phyloP scores from a whole-genome alignment of 371 early-diverging fungal genomes.

The Apophysomyces trapeziformis region DNA sequence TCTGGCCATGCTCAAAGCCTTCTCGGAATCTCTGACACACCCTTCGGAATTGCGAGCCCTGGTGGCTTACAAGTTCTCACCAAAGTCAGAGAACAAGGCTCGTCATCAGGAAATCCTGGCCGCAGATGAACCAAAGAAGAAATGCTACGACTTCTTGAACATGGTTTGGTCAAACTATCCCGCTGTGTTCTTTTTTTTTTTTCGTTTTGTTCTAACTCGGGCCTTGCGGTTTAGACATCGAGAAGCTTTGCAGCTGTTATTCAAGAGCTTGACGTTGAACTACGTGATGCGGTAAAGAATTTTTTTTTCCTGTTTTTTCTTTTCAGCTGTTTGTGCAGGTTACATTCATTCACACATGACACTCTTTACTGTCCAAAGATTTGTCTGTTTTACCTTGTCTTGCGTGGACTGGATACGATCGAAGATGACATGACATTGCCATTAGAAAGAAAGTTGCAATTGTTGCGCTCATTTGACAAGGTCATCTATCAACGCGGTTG shows the following conservation, averaged over 20 bases:
- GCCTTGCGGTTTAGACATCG: conserved; percentile 64
- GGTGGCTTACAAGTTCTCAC: conserved; percentile 74
- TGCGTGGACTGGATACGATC: conserved; percentile 96
- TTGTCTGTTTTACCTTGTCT: conserved; percentile 91
- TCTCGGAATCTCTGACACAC: conserved; percentile 72
- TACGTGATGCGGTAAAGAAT: conserved; percentile 76
- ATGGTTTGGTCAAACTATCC: conserved; percentile 36
- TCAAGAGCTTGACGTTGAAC: conserved; percentile 87
- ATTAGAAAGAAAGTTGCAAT: conserved; percentile 72
- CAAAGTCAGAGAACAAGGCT: conserved; percentile 56
- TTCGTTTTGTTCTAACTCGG: not conserved
- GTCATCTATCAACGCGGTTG: conserved; percentile 82
- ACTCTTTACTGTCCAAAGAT: conserved; percentile 22
- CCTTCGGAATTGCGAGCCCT: conserved; percentile 89
- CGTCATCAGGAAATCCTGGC: conserved; percentile 52
- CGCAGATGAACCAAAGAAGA: conserved; percentile 61
- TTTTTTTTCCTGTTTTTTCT: conserved; percentile 17
- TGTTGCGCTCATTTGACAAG: conserved; percentile 83
- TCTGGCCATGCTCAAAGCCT: conserved; percentile 35
- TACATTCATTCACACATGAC: not conserved
- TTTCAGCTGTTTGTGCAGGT: not conserved
- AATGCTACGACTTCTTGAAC: conserved; percentile 91
- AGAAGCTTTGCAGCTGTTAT: conserved; percentile 97
- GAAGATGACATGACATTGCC: conserved; percentile 97
- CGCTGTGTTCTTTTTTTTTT: conserved; percentile 7